Percentiles rank a stretch among this genome's conserved stretches.
phyloP scores from a whole-genome alignment of 139 green algal genomes.

The Trebouxia sp. region DNA sequence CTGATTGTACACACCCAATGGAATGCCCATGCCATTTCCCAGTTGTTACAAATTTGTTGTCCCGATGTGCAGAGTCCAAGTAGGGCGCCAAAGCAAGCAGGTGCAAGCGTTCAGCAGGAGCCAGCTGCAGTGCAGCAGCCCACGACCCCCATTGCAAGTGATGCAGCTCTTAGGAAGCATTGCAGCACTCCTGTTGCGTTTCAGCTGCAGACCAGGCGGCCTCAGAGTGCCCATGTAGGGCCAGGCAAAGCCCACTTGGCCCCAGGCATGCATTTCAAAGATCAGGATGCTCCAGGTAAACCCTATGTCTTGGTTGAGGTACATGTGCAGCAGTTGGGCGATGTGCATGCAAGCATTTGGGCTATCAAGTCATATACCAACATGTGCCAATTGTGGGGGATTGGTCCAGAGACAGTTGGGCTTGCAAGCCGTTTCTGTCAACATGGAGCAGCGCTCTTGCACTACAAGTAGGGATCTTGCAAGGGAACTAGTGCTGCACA shows the following conservation, averaged over 20 bases:
- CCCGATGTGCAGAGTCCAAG: slow-evolving; percentile 4
- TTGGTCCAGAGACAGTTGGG: no score
- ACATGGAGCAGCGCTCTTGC: no score
- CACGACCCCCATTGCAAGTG: not conserved
- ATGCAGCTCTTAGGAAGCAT: not conserved
- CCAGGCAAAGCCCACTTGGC: slow-evolving; percentile 12
- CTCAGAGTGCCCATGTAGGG: not conserved
- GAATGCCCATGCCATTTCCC: not conserved
- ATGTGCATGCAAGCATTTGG: no score
- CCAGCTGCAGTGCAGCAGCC: not conserved
- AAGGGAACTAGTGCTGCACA: no score
- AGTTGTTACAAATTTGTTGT: not conserved
- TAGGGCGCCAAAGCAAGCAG: not conserved
- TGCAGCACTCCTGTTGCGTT: not conserved
- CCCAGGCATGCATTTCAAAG: slow-evolving; percentile 15
- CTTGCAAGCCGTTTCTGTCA: no score
- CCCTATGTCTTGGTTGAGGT: no score
- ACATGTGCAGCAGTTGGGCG: no score
- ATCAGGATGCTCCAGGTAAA: not conserved
- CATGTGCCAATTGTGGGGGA: no score
- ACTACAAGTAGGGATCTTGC: no score
- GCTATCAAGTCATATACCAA: no score
- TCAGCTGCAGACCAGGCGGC: not conserved
- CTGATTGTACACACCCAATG: no score
- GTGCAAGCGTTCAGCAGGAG: not conserved